phyloP scores from a whole-genome alignment of 768 basidiomycete genomes.

The Jaapia argillacea region DNA sequence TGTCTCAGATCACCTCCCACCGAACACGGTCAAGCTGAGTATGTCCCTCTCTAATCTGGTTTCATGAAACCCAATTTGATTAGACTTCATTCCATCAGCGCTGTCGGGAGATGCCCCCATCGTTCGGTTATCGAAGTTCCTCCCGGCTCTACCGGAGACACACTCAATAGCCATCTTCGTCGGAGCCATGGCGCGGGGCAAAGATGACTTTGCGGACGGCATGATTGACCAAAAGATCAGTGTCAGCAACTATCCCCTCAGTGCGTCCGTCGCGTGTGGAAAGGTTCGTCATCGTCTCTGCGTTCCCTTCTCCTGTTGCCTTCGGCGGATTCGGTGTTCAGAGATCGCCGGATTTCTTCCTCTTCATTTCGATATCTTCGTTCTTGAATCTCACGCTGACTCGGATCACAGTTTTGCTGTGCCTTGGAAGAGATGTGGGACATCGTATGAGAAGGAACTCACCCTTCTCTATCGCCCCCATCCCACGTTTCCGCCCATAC shows the following conservation, averaged over 20 bases:
- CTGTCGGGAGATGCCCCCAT: slow-evolving; percentile 88
- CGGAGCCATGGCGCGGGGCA: slow-evolving; percentile 95
- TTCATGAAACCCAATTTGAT: slow-evolving; percentile 1
- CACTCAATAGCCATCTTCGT: slow-evolving; percentile 93
- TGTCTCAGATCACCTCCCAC: slow-evolving; percentile 86
- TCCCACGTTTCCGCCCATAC: not conserved
- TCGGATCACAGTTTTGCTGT: slow-evolving; percentile 62
- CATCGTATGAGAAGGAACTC: slow-evolving; percentile 57
- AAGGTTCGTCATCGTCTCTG: slow-evolving; percentile 81
- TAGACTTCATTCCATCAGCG: slow-evolving; percentile 33
- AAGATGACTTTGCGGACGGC: slow-evolving; percentile 94
- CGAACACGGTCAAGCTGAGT: slow-evolving; percentile 95
- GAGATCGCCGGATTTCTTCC: too few species aligned
- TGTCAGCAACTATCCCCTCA: slow-evolving; percentile 88
- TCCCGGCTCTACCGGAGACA: slow-evolving; percentile 77
- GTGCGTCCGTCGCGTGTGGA: slow-evolving; percentile 92
- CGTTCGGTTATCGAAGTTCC: slow-evolving; percentile 70
- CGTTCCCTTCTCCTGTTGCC: not conserved
- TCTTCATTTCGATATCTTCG: too few species aligned
- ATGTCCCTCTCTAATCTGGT: slow-evolving; percentile 21
- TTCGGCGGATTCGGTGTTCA: too few species aligned
- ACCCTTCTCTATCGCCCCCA: not conserved
- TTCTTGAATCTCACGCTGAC: too few species aligned
- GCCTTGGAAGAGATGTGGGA: slow-evolving; percentile 94
- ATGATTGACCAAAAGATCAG: slow-evolving; percentile 94